phyloP scores from a whole-genome alignment of 31 red algal genomes.

The Asparagopsis taxiformis region DNA sequence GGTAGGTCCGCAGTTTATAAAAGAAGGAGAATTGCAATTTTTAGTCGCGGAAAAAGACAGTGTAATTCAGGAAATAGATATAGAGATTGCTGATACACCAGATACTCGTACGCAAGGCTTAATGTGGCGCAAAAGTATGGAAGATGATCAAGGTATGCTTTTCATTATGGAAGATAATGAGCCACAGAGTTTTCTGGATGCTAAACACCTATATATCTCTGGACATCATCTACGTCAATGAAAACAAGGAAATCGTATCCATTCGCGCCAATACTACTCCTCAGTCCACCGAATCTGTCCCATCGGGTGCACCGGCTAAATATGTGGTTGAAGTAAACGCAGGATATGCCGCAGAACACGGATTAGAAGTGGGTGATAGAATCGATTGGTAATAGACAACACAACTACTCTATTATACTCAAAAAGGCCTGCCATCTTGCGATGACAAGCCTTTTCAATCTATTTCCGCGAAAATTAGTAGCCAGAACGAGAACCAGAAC shows the following conservation, averaged over 20 bases:
- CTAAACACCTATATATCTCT: constrained; percentile 19
- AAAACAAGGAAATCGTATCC: neutral
- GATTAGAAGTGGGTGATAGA: neutral
- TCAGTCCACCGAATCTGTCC: neutral
- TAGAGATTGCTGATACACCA: constrained; percentile 1
- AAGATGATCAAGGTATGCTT: constrained; percentile 4
- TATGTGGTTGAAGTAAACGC: constrained; percentile 12
- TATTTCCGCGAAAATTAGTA: no score
- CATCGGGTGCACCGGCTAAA: neutral
- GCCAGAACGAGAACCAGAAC: no score
- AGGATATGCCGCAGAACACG: constrained; percentile 3
- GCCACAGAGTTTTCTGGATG: constrained; percentile 4
- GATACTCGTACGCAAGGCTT: neutral
- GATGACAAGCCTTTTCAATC: no score
- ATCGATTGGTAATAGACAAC: no score
- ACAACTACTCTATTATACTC: no score
- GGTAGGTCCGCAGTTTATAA: no score
- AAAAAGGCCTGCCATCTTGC: no score
- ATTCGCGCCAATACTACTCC: neutral
- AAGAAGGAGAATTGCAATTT: no score
- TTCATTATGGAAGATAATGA: neutral
- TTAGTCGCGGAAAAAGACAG: no score
- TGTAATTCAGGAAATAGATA: no score
- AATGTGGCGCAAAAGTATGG: constrained; percentile 3
- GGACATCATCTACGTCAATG: constrained; percentile 7